Evolutionary conservation across 352 stramenopile genomes (phyloP).

Genomic region (Pythium rhizo-oryzae): DNA sequence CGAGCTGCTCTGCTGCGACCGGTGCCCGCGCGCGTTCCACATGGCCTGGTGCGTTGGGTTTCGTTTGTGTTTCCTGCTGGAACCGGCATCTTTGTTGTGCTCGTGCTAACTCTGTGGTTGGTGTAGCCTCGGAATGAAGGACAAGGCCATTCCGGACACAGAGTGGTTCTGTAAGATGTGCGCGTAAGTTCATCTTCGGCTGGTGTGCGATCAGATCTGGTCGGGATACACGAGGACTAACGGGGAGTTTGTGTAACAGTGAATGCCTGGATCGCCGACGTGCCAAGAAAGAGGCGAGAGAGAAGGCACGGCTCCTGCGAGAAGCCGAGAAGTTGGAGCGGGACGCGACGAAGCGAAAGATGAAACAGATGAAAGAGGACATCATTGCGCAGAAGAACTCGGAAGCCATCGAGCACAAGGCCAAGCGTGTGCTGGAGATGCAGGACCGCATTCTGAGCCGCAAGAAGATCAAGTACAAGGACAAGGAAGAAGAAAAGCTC

Average conservation of each 20-base stretch:
- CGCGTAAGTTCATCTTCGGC: constrained; percentile 44
- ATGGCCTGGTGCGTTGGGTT: constrained; percentile 58
- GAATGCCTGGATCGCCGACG: constrained; percentile 82
- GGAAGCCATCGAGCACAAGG: constrained; percentile 83
- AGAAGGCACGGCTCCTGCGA: constrained; percentile 78
- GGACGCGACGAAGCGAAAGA: constrained; percentile 60
- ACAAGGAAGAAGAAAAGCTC: constrained; percentile 88
- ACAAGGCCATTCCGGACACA: constrained; percentile 75
- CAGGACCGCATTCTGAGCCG: constrained; percentile 84
- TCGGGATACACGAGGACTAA: neutral
- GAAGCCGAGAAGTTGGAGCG: constrained; percentile 85
- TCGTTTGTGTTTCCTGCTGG: neutral
- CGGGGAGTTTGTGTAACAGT: constrained; percentile 27
- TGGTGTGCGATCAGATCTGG: neutral
- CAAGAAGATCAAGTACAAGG: constrained; percentile 91
- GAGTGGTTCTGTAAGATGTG: constrained; percentile 91
- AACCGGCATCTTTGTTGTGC: too few species aligned
- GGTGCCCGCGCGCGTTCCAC: constrained; percentile 93
- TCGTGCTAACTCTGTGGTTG: neutral
- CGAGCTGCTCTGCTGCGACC: constrained; percentile 91
- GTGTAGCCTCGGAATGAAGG: constrained; percentile 75
- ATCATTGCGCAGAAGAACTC: constrained; percentile 68
- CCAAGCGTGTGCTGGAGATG: constrained; percentile 87
- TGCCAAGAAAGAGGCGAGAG: constrained; percentile 73
- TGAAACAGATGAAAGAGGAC: constrained; percentile 77